phyloP scores from a whole-genome alignment of 2,329 filamentous ascomycete genomes.

The Graphium sp. region DNA sequence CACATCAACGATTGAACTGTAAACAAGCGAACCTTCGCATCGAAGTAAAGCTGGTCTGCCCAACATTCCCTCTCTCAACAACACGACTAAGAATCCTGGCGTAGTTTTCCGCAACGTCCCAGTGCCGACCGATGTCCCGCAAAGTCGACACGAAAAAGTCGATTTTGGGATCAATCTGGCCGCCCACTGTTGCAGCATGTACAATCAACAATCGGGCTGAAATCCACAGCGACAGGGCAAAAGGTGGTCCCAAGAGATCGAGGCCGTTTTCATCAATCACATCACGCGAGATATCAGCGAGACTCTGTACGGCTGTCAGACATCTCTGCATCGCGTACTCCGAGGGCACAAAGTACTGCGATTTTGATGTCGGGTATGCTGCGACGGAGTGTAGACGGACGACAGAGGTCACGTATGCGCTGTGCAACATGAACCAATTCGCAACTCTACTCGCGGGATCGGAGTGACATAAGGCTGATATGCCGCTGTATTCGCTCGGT shows the following conservation, averaged over 20 bases:
- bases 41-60: constrained; percentile 17
- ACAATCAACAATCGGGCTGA: constrained; percentile 21
- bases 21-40: constrained; percentile 20
- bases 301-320: constrained; percentile 23
- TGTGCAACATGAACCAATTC: constrained; percentile 29
- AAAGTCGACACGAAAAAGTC: constrained; percentile 26
- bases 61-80: constrained; percentile 17
- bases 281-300: constrained; percentile 23
- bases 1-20: too few species aligned
- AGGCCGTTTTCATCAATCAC: constrained; percentile 23
- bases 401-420: constrained; percentile 24
- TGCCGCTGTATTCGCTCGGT: constrained; percentile 25
- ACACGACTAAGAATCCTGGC: constrained; percentile 21
- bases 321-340: constrained; percentile 27
- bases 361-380: constrained; percentile 21
- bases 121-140: constrained; percentile 21
- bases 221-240: constrained; percentile 26
- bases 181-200: constrained; percentile 20
- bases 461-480: constrained; percentile 24
- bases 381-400: constrained; percentile 25
- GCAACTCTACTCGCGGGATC: constrained; percentile 25
- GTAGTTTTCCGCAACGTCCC: constrained; percentile 24
- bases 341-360: constrained; percentile 22
- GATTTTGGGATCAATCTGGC: constrained; percentile 18
- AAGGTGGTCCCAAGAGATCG: constrained; percentile 22